These are phyloP conservation scores for Apocynum venetum DNA, from an alignment of 257 asterid genomes.

Conservation along the genomic window DNA sequence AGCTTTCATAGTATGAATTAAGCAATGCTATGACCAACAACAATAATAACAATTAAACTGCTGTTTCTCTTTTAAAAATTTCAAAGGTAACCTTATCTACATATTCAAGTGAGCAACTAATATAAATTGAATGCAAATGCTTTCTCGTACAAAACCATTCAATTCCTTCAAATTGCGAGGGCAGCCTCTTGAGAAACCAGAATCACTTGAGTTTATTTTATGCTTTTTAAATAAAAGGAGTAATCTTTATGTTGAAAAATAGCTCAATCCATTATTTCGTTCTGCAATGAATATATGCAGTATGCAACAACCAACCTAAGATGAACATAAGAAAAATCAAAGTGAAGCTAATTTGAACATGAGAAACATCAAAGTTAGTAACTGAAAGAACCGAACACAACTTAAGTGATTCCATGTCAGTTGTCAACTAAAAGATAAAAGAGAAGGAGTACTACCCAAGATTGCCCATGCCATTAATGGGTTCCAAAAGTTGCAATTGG, in stretches of 20 bases:
- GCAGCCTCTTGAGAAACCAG: background rate
- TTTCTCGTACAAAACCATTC: background rate
- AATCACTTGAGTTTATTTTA: background rate
- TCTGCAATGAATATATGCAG: background rate
- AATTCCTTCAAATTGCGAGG: background rate
- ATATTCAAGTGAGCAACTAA: background rate
- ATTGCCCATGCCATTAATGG: conserved; percentile 65
- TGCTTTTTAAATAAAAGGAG: background rate
- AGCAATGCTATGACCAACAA: background rate
- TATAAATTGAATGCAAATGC: background rate
- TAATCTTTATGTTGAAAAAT: background rate
- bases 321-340: background rate
- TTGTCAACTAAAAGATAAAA: background rate
- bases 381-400: background rate
- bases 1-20: background rate
- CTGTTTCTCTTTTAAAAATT: background rate
- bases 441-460: conserved; percentile 49
- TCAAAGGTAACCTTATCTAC: background rate
- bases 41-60: background rate
- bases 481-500: conserved; percentile 84
- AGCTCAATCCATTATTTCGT: background rate
- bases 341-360: background rate
- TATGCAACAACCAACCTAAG: background rate
- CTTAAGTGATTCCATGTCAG: background rate
- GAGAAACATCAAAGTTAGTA: background rate